Base-by-base conservation (phyloP, 2,329 filamentous ascomycete genomes). In the Hypoxylon sp. region DNA sequence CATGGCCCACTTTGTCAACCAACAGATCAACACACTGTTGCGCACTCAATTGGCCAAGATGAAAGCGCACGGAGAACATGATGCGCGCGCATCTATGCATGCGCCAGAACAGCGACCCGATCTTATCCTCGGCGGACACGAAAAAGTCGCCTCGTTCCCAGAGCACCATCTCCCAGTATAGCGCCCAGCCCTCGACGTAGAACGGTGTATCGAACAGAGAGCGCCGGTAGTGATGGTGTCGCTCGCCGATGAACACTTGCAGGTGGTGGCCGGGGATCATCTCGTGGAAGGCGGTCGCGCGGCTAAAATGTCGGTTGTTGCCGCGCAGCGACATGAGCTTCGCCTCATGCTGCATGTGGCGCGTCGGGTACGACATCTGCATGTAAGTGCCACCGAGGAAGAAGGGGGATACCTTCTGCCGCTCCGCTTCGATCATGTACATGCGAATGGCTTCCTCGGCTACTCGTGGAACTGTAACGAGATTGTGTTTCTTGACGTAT, bases 11-110 rank as follows among this genome's bases (percentile, higher is more conserved):
- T 74, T 80, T 80, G 25, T 85, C 76, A 0, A 89, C 86, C 1
- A 89, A 80, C 59, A 88, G 73, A 65, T 89, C 85, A 14, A 90
- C 82, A 57, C 86, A 89, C 70, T 88, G 82, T 63, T 81, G 79
- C 1, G 86, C 81, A 9, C 78, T 82, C 81, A 88, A 83, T 66
- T 83, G 74, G 1, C 85, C 86, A 0, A 89, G 80, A 72, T 89
- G 87, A 64, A 88, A 89, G 41, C 82, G 83, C 1, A 89, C 74
- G 0, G 85, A 87, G 75, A 89, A 89, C 11, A 86, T 77, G 69
- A 89, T 89, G 38, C 87, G 83, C 5, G 84, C 84, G 70, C 87
- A 89, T 28, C 87, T 84, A 74, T 90, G 87, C 83, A 89, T 88
- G 13, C 86, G 82, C 87, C 87, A 89, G 74, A 89, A 89, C 6